Evolutionary conservation across 129 eudicot species (phyloP), one percentile per base, ranked within the genome.

Genomic region (Deinandra increscens): DNA sequence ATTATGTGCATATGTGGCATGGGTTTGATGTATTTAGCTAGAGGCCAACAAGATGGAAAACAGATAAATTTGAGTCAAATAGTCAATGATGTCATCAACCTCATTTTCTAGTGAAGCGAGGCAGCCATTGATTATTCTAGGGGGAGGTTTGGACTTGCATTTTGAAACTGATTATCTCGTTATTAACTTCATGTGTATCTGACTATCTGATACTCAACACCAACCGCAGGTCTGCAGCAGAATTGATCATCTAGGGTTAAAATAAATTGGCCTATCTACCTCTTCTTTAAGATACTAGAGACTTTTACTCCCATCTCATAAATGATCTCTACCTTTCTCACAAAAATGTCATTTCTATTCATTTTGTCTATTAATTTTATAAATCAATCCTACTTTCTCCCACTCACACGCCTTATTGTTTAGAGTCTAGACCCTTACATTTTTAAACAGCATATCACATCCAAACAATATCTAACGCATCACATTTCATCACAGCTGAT

Each of bases 131-230:
- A 66, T 26, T 18, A 3, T 19, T 53, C 60, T 22, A 19, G 60
- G 33, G 60, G 60, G 12, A n/a, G 48, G 58, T 26, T 14, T 13
- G 39, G 71, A 66, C 17, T 49, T 49, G 55, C 55, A 49, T 53
- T 8, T 20, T 20, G 31, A 9, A 33, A 48, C n/a, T n/a, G n/a
- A n/a, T n/a, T n/a, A n/a, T n/a, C n/a, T n/a, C n/a, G 20, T 12
- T 11, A 65, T 45, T 45, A 12, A 18, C 51, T 12, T 49, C 1
- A n/a, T n/a, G 6, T 17, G 42, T 6, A 29, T 44, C 15, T 11
- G 42, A 66, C 6, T 18, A 49, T 49, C 23, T 0, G 9, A 1
- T n/a, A n/a, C n/a, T n/a, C n/a, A n/a, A n/a, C n/a, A n/a, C n/a
- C n/a, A n/a, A n/a, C n/a, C n/a, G n/a, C n/a, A n/a, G n/a, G n/a